Evolutionary conservation across 306 rosid species (phyloP), one percentile per base, ranked within the genome.

Genomic region (Quercus parvula): DNA sequence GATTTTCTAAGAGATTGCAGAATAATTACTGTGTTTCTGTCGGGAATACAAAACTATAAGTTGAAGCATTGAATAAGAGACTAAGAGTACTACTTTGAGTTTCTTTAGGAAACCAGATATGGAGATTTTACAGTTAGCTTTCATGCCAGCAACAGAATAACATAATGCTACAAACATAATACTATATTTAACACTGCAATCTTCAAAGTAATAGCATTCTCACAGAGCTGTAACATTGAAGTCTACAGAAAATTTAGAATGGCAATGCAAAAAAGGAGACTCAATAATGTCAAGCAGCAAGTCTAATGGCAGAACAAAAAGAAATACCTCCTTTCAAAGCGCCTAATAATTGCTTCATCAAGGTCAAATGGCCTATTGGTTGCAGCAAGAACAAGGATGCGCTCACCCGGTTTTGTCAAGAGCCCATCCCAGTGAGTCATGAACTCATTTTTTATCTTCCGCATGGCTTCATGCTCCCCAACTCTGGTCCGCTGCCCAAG

Each of bases 391-490:
- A 96, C 99, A 64, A 96, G 98, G 73, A 93, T 92, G 49, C 92
- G 79, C 85, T 93, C 97, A 1, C 91, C 90, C 15, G 88, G 91
- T 78, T 88, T 91, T 59, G 96, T 86, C 87, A 87, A 69, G 74
- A 96, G 98, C 25, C 99, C 98, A 25, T 96, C 99, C 99, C 99
- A 96, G 49, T 93, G 99, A 52, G 83, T 58, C 97, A 93, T 96
- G 63, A 96, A 96, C 80, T 96, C 99, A 72, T 96, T 96, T 88
- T 96, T 96, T 69, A 96, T 96, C 82, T 96, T 96, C 75, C 99
- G 85, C 99, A 96, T 91, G 73, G 98, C 98, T 87, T 96, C 98
- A 75, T 96, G 99, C 88, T 96, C 98, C 78, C 99, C 99, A 4
- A 88, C 93, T 89, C 98, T 89, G 11, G 97, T 89, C 24, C 96